A percentile compares a stretch with the other conserved stretches of the same genome.
Conservation (phyloP, 1,139 yeast species). For the Trichomonascaceae sp. region DNA sequence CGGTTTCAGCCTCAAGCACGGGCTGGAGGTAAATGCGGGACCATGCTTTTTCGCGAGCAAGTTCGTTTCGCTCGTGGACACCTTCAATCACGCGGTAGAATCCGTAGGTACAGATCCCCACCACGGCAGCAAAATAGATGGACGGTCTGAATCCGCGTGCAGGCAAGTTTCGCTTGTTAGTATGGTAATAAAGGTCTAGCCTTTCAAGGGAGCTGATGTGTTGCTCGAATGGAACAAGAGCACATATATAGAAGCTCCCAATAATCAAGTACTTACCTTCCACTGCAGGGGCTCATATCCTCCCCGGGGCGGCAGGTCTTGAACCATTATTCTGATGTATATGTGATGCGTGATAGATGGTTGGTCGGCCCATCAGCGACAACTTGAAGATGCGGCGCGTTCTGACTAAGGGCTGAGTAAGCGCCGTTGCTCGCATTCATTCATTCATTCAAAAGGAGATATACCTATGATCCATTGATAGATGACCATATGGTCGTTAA, state of each 20-base stretch:
- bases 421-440: no score
- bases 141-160: conserved; percentile 74
- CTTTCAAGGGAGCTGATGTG: neutral
- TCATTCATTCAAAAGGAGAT: no score
- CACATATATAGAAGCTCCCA: neutral
- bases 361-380: no score
- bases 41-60: conserved; percentile 67
- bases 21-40: conserved; percentile 66
- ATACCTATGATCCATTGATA: no score
- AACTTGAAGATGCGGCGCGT: no score
- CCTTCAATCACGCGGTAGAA: conserved; percentile 57
- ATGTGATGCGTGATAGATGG: neutral
- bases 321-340: conserved; percentile 25
- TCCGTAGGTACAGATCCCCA: conserved; percentile 57
- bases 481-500: no score
- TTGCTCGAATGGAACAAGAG: conserved; percentile 1
- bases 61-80: conserved; percentile 61
- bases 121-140: conserved; percentile 51
- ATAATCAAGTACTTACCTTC: conserved; percentile 31
- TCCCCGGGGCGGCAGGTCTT: conserved; percentile 80
- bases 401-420: no score
- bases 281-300: conserved; percentile 84
- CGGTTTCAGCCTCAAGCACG: conserved; percentile 68
- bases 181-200: neutral
- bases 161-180: conserved; percentile 51